Base-by-base conservation (phyloP, 1,284 basidiomycete genomes). In the Wolfiporia cocos region DNA sequence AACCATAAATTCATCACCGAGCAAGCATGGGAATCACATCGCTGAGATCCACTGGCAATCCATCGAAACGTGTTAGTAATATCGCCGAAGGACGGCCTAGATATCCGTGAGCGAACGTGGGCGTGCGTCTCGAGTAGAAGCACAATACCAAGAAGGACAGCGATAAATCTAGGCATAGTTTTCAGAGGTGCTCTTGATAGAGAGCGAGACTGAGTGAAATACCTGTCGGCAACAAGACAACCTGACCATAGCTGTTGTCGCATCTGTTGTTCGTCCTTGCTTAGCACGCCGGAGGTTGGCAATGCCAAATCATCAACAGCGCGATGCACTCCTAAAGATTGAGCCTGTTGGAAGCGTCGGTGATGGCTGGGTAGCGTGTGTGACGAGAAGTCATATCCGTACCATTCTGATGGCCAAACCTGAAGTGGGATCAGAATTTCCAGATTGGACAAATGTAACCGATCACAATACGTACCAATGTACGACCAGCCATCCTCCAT, bases 391-490 rank as follows among this genome's bases (percentile, higher is more conserved):
- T 29, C 28, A 29, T 29, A 9, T 28, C 7, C 44, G 21, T 23
- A 46, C 44, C 44, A 46, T 46, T 11, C 44, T 35, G 7, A 42
- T 34, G 24, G 44, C 41, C 26, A 42, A 22, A 15, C 44, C 44
- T 46, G 15, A 4, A 6, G 21, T 7, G 17, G 2, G 15, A 29
- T 21, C 3, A 21, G 11, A 14, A 26, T 22, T 6, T 14, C 12
- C 9, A 12, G 1, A 14, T 9, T 18, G 14, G 12, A 18, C 41
- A 34, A 12, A 1, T 5, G 22, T 7, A 14, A 5, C 5, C 4
- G 26, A 23, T 1, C 17, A n/a, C 19, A 11, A 18, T 14, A 29
- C 41, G 18, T 23, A 42, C 44, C 44, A 11, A 37, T 46, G 36
- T 39, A 42, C 29, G 31, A 22, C 44, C 44, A 46, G 10, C 21